Evolutionary conservation across 306 rosid species (phyloP), one percentile per base, ranked within the genome.

Genomic region (Carpinus fangiana): DNA sequence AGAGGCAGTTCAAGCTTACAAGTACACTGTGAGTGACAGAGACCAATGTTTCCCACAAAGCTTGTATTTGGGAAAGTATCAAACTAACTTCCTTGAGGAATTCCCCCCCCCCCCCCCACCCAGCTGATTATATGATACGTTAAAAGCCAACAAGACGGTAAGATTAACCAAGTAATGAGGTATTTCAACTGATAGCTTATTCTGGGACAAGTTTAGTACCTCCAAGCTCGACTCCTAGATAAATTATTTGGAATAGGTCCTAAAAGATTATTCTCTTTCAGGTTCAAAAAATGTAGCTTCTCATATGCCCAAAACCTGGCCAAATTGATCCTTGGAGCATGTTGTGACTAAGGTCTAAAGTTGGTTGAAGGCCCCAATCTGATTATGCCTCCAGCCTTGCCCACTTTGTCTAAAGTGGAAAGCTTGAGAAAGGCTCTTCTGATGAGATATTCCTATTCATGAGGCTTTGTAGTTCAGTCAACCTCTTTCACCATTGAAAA

Each of bases 261-360:
- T 0, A 75, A 73, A 0, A 84, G 41, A 12, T 36, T 60, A 61
- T 81, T 84, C n/a, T 7, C 12, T 31, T 11, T 55, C 38, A 81
- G 52, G 16, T 70, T 73, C 51, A 81, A 41, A 46, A 77, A 80
- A 59, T 76, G 84, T 10, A 84, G 73, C 23, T 17, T 21, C 62
- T 78, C 76, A 84, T 36, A 23, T 78, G 47, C 23, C 85, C 78
- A 46, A 84, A 77, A 51, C 75, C 76, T 52, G 83, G 82, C 82
- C 75, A 84, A 73, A 84, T 81, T 62, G 60, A 57, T 57, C 88
- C 85, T 74, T 9, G 12, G 14, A 80, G 76, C 57, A 48, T 23
- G 34, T 84, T 84, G 21, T 80, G 1, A 12, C 76, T 10, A 21
- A 84, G 65, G 55, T 51, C 13, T 72, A 84, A 5, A 2, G 82